Evolutionary conservation across 1,139 yeast genomes (phyloP).

Genomic region (Candida tunisiensis): DNA sequence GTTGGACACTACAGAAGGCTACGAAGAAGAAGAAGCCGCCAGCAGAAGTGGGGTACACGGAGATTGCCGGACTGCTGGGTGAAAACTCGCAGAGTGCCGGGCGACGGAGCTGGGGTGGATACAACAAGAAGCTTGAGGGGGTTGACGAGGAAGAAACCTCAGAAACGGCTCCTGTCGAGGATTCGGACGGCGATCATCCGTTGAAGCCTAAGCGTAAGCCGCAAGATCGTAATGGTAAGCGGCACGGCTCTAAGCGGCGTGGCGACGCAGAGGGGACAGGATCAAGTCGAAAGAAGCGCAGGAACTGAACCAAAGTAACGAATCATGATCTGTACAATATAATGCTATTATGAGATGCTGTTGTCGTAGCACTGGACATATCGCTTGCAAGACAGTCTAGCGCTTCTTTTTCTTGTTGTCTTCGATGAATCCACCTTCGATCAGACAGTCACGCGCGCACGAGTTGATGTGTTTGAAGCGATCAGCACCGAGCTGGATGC

Average conservation of each 20-base stretch:
- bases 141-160: background rate
- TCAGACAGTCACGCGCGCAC: conserved; percentile 70
- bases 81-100: background rate
- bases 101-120: no score
- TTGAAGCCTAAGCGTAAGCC: background rate
- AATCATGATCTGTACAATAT: background rate
- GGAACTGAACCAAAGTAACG: conserved; percentile 1
- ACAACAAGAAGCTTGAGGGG: no score
- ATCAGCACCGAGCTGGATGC: conserved; percentile 82
- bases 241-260: background rate
- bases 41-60: conserved; percentile 8
- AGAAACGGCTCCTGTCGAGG: background rate
- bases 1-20: conserved; percentile 34
- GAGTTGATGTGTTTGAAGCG: conserved; percentile 80
- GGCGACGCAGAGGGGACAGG: background rate
- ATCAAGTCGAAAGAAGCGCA: conserved; percentile 1
- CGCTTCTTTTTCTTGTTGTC: conserved; percentile 5
- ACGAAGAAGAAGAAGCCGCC: background rate
- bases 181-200: background rate
- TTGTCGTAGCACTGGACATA: conserved; percentile 3
- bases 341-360: conserved; percentile 6
- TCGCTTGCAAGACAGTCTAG: conserved; percentile 3
- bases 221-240: conserved; percentile 2
- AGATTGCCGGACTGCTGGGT: conserved; percentile 4
- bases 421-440: conserved; percentile 39